Evolutionary conservation across 352 stramenopile genomes (phyloP).

Genomic region (Phytophthora tubulina): DNA sequence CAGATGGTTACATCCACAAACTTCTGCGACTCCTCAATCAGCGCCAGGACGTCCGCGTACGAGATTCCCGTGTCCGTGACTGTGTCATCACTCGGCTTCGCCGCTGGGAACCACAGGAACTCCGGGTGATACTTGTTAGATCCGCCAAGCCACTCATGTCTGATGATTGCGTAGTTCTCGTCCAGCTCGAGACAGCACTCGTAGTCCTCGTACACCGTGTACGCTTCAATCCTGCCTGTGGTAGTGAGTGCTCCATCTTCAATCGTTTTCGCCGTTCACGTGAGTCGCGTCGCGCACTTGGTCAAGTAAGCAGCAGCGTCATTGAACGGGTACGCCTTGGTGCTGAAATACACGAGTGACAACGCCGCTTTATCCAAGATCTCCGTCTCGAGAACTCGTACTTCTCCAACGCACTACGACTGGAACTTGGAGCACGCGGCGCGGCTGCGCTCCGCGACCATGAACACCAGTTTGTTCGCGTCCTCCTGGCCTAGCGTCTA

Average conservation of each 20-base stretch:
- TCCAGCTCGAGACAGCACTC: conserved; percentile 54
- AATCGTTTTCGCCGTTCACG: conserved; percentile 53
- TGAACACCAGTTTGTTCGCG: no score
- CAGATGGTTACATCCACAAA: conserved; percentile 30
- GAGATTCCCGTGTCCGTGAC: conserved; percentile 34
- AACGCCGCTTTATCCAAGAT: conserved; percentile 39
- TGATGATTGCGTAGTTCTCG: conserved; percentile 56
- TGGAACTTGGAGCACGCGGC: no score
- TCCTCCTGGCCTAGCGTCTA: no score
- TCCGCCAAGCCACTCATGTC: conserved; percentile 47
- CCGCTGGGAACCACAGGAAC: conserved; percentile 50
- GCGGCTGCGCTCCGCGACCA: no score
- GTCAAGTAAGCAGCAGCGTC: conserved; percentile 44
- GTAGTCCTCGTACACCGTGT: conserved; percentile 48
- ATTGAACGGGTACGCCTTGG: conserved; percentile 54
- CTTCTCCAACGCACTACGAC: no score
- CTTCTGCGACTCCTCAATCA: conserved; percentile 27
- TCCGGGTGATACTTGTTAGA: conserved; percentile 44
- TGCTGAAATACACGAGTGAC: conserved; percentile 44
- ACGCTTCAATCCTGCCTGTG: conserved; percentile 34
- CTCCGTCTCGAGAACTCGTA: conserved; percentile 47
- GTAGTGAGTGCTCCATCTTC: conserved; percentile 50
- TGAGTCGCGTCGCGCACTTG: conserved; percentile 53
- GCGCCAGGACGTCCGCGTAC: conserved; percentile 24
- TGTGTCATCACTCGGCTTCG: conserved; percentile 34